Percentiles rank a stretch among this genome's conserved stretches.
These are phyloP conservation scores for Pythium sukuiense DNA, from an alignment of 352 stramenopile genomes.

Conservation along the genomic window DNA sequence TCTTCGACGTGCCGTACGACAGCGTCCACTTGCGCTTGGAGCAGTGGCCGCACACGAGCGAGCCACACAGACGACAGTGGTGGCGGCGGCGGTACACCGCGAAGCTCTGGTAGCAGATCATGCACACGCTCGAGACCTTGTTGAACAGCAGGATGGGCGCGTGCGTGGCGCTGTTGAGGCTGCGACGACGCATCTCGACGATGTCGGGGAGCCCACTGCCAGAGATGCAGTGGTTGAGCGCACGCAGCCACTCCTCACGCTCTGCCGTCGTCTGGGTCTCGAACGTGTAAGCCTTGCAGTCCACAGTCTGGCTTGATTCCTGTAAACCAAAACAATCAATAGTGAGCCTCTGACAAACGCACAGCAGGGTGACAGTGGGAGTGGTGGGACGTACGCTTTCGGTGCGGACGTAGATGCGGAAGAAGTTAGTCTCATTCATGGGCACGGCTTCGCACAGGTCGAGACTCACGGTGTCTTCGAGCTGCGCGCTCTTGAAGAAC, in stretches of 20 bases:
- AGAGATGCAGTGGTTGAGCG: slow-evolving; percentile 73
- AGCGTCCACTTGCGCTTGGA: slow-evolving; percentile 78
- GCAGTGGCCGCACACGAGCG: slow-evolving; percentile 81
- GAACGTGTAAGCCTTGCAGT: slow-evolving; percentile 52
- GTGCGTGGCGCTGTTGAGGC: slow-evolving; percentile 70
- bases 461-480: slow-evolving; percentile 67
- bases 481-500: slow-evolving; percentile 63
- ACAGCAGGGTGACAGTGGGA: too few relatives aligned
- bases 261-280: slow-evolving; percentile 61
- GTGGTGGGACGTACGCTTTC: slow-evolving; percentile 25
- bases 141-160: slow-evolving; percentile 89
- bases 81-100: slow-evolving; percentile 81
- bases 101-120: slow-evolving; percentile 81
- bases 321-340: slow-evolving; percentile 1
- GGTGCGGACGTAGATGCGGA: slow-evolving; percentile 52
- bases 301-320: slow-evolving; percentile 19
- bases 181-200: slow-evolving; percentile 59
- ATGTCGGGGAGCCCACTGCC: slow-evolving; percentile 42
- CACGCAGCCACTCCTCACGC: slow-evolving; percentile 82
- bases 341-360: not conserved
- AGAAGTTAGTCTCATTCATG: slow-evolving; percentile 52
- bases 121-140: slow-evolving; percentile 85
- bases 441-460: slow-evolving; percentile 54
- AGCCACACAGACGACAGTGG: slow-evolving; percentile 82
- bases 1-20: slow-evolving; percentile 76